These are phyloP conservation scores for Diaporthe citrichinensis DNA, from an alignment of 2,329 filamentous ascomycete species.

Conservation along the genomic window DNA sequence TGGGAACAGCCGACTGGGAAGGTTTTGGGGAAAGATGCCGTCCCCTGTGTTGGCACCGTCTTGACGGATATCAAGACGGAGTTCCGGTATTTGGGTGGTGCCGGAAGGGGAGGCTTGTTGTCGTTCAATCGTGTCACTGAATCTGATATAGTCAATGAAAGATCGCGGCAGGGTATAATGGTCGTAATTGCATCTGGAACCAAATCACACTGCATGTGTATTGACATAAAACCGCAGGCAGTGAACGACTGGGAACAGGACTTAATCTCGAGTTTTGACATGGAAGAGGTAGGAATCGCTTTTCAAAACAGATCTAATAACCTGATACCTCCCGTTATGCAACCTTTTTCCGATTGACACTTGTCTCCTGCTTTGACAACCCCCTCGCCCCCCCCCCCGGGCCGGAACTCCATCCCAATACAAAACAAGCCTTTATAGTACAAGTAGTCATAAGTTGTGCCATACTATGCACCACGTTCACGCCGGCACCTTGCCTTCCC, in stretches of 20 bases:
- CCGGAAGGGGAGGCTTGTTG: neutral
- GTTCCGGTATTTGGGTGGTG: too few species aligned
- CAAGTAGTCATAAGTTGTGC: neutral
- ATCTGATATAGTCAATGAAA: neutral
- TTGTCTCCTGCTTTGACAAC: neutral
- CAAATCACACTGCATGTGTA: neutral
- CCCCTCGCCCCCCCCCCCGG: too few species aligned
- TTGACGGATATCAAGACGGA: neutral
- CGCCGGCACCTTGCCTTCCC: conserved; percentile 32
- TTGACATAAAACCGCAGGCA: neutral
- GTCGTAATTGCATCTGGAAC: neutral
- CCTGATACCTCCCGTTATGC: neutral
- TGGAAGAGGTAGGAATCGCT: neutral
- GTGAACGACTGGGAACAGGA: neutral
- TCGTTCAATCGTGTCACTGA: neutral
- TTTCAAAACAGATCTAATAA: neutral
- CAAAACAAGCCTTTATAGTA: neutral
- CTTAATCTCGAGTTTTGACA: neutral
- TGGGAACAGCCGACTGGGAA: neutral
- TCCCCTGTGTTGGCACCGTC: neutral
- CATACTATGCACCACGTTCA: neutral
- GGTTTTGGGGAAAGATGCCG: neutral
- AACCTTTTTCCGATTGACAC: neutral
- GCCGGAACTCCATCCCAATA: conserved; percentile 4
- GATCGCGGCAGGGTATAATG: too few species aligned